A percentile compares a stretch with the other conserved stretches of the same genome.
phyloP scores from a whole-genome alignment of 2,329 filamentous ascomycete genomes.

The Ascochyta pisi region DNA sequence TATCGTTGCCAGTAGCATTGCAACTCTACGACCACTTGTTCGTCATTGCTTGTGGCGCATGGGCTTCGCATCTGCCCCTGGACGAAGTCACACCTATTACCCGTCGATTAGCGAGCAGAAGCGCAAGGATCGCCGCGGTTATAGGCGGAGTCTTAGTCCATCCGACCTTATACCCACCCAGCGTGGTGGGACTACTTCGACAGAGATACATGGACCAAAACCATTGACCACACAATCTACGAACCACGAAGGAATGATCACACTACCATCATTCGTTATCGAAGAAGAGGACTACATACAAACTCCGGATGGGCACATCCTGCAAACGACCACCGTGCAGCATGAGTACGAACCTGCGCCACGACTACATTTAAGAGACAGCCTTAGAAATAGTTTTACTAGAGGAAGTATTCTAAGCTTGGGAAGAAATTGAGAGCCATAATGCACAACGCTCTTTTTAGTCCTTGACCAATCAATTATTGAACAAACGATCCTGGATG shows the following conservation, averaged over 20 bases:
- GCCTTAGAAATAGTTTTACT: conserved; percentile 31
- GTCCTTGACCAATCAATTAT: background rate
- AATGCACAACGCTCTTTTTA: background rate
- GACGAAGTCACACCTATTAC: conserved; percentile 18
- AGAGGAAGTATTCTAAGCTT: conserved; percentile 26
- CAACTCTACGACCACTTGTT: conserved; percentile 58
- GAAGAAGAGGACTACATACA: conserved; percentile 9
- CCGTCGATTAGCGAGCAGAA: conserved; percentile 14
- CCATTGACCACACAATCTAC: background rate
- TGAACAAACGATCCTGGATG: background rate
- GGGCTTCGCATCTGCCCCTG: conserved; percentile 28
- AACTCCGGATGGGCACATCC: conserved; percentile 18
- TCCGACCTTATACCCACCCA: conserved; percentile 28
- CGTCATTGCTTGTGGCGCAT: conserved; percentile 36
- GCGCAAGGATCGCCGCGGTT: conserved; percentile 26
- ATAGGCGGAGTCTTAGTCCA: conserved; percentile 28
- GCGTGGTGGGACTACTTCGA: conserved; percentile 14
- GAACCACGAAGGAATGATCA: conserved; percentile 2
- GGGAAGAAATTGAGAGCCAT: conserved; percentile 13
- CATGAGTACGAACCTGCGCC: conserved; percentile 28
- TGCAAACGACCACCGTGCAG: conserved; percentile 28
- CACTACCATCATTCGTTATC: conserved; percentile 4
- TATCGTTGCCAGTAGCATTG: conserved; percentile 57
- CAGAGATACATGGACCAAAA: conserved; percentile 20
- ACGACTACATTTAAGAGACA: conserved; percentile 28